Base-by-base conservation (phyloP, 2,329 filamentous ascomycete species). In the Pestalotiopsis sp. region DNA sequence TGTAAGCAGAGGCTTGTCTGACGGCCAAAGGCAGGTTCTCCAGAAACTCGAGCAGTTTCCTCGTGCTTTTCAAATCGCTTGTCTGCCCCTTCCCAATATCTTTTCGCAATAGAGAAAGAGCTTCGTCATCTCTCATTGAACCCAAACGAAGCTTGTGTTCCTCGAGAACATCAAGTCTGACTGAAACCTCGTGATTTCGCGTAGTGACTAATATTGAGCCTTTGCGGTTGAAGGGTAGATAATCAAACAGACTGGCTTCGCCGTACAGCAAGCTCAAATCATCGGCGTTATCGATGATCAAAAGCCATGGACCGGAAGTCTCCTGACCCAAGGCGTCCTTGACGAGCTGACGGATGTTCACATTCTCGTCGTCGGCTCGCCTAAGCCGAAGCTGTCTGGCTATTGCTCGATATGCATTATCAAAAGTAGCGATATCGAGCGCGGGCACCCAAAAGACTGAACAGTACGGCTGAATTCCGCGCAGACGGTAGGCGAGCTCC, bases 201-300 rank as follows among this genome's bases (percentile, higher is more conserved):
- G 74, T 75, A 1, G 70, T 80, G 65, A 80, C 76, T 1, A 80
- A 66, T 56, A 80, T 77, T 2, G 72, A 73, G 14, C 78, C 77
- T 23, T 67, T 72, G 6, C 56, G 36, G 65, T 71, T 78, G 31
- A 62, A 74, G 56, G 79, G 81, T 4, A 83, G 71, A 70, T 75
- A 75, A 3, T 75, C 68, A 36, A 3, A 38, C 27, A 67, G 69
- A 52, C 13, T 38, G 6, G 13, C 23, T 20, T 65, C 36, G 20
- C 72, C 57, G 56, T 77, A 75, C 0, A 81, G 68, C 2, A 82
- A 66, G 1, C 75, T 67, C 1, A 49, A 65, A 65, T 85, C 80
- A 66, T 85, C 81, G 9, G 80, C 81, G 64, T 84, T 85, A 66
- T 86, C 82, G n/a, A 85, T 64, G 52, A 86, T 73, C 56, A 85